Conservation (phyloP, 208 protist species). For the Porcisia deanei region DNA sequence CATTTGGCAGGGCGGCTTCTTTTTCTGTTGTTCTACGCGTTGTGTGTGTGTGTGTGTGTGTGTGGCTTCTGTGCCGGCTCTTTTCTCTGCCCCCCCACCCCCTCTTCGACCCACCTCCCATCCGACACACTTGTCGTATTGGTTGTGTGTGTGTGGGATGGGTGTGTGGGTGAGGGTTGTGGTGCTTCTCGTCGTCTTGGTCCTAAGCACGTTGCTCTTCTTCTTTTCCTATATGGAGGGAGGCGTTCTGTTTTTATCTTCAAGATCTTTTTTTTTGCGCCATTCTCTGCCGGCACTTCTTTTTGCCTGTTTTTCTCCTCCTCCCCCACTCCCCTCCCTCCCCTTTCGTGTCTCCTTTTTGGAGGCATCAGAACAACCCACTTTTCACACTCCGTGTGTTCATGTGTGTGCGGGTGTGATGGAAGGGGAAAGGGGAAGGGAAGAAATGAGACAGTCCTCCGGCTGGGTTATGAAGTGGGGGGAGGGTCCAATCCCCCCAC, state of each 20-base stretch:
- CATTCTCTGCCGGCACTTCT: background rate
- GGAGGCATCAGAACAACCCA: no score
- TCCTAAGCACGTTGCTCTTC: no score
- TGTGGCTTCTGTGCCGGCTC: background rate
- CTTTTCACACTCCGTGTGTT: background rate
- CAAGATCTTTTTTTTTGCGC: no score
- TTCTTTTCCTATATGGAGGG: no score
- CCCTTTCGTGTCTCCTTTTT: background rate
- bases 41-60: background rate
- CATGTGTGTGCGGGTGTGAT: background rate
- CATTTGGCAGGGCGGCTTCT: background rate
- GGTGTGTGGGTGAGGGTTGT: no score
- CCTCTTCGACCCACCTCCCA: background rate
- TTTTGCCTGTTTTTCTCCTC: background rate
- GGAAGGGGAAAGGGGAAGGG: background rate
- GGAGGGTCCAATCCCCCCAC: background rate
- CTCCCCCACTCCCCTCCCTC: background rate
- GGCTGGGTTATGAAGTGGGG: no score
- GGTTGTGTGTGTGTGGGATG: no score
- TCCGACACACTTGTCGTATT: no score
- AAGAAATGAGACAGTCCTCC: background rate
- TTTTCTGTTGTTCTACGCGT: background rate
- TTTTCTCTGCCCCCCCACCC: background rate
- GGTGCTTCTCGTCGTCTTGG: no score
- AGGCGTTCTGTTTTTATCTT: no score